These are phyloP conservation scores for Syzygium oleosum DNA, from an alignment of 345 rosid genomes.

Conservation along the genomic window DNA sequence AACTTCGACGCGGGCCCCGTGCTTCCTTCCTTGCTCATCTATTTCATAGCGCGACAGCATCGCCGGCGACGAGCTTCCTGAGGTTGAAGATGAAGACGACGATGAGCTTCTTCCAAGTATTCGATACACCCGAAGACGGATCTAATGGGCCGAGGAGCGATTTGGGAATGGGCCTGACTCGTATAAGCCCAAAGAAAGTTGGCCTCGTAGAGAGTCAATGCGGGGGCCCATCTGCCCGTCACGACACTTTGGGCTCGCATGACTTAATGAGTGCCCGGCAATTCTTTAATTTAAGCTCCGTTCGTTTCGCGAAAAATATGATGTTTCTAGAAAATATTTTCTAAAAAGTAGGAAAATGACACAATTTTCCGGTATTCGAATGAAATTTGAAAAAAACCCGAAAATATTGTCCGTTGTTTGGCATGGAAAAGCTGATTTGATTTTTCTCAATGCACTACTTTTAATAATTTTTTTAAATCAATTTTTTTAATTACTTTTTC, in stretches of 20 bases:
- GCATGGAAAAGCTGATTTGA: too few species aligned
- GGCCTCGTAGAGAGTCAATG: background rate
- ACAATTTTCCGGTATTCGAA: too few species aligned
- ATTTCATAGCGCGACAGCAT: conserved; percentile 44
- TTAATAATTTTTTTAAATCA: too few species aligned
- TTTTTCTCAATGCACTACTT: too few species aligned
- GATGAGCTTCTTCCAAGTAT: background rate
- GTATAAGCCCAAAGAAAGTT: background rate
- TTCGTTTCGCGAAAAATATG: too few species aligned
- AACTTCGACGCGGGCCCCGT: conserved; percentile 24
- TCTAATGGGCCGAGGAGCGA: background rate
- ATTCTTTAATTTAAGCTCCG: too few species aligned
- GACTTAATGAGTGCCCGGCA: too few species aligned
- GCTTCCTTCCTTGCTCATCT: background rate
- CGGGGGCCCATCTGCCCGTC: background rate
- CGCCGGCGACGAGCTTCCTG: conserved; percentile 22
- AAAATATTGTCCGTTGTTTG: too few species aligned
- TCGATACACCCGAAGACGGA: background rate
- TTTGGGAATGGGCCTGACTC: background rate
- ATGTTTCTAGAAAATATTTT: too few species aligned
- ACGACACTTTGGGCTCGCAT: background rate
- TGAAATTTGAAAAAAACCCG: too few species aligned
- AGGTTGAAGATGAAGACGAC: background rate
- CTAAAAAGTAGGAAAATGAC: too few species aligned
- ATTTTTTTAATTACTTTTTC: too few species aligned